Conservation (phyloP, 2,329 filamentous ascomycete species). For the Neurospora crassa region DNA sequence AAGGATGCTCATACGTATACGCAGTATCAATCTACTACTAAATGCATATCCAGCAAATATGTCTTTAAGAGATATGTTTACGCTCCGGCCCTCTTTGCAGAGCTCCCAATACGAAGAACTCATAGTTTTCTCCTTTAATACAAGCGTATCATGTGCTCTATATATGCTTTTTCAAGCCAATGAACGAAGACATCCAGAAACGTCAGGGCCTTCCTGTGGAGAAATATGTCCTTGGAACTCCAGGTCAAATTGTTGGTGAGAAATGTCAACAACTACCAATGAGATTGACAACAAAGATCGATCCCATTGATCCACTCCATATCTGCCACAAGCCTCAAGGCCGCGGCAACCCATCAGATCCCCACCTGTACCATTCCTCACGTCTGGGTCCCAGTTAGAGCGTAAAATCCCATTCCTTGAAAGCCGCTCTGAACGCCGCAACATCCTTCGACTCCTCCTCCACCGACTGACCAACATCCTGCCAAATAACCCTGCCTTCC, state of each 20-base stretch:
- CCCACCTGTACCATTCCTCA: neutral
- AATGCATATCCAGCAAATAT: neutral
- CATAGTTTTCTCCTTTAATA: neutral
- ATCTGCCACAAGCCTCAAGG: neutral
- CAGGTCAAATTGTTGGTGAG: neutral
- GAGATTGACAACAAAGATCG: neutral
- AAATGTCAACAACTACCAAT: neutral
- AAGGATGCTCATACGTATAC: neutral
- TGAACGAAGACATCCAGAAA: neutral
- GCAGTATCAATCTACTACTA: neutral
- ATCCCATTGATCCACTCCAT: neutral
- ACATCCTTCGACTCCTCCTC: constrained; percentile 74
- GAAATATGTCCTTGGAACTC: neutral
- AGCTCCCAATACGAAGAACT: neutral
- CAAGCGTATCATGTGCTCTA: neutral
- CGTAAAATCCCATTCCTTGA: constrained; percentile 82
- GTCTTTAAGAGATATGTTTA: neutral
- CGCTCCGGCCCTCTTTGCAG: neutral
- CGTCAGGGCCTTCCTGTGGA: neutral
- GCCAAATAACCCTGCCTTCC: constrained; percentile 74
- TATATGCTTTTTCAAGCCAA: neutral
- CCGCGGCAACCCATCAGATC: neutral
- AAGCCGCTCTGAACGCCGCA: constrained; percentile 68
- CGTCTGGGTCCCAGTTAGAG: constrained; percentile 11
- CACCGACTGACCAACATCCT: constrained; percentile 67